Conservation (phyloP, 768 basidiomycete genomes). For the Jaapia argillacea region DNA sequence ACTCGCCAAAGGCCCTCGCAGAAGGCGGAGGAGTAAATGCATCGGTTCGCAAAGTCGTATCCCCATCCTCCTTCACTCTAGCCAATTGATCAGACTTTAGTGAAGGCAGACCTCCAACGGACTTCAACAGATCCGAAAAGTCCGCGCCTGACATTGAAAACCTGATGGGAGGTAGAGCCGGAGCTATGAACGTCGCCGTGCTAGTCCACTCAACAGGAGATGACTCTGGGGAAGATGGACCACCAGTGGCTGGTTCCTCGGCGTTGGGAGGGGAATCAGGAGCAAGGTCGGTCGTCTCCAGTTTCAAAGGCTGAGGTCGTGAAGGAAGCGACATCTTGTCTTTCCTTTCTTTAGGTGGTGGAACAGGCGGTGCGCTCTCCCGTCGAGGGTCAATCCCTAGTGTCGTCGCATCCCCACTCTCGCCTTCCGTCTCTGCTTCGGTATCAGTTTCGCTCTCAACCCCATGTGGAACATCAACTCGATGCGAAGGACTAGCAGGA, state of each 20-base stretch:
- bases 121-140: constrained; percentile 64
- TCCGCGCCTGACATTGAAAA: constrained; percentile 73
- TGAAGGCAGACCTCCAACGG: constrained; percentile 40
- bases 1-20: background rate
- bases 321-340: no score
- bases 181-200: constrained; percentile 73
- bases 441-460: constrained; percentile 72
- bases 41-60: background rate
- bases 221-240: constrained; percentile 32
- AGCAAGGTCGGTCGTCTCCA: constrained; percentile 9
- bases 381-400: no score
- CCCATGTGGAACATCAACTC: constrained; percentile 59
- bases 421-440: constrained; percentile 43
- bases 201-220: constrained; percentile 59
- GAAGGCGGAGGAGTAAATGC: background rate
- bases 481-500: constrained; percentile 54
- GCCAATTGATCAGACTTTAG: constrained; percentile 39
- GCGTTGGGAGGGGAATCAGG: background rate
- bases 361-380: constrained; percentile 27
- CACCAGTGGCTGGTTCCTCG: background rate
- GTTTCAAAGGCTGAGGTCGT: constrained; percentile 16
- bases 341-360: constrained; percentile 33
- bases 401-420: constrained; percentile 12
- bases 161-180: constrained; percentile 84
- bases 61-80: constrained; percentile 22